Conservation (phyloP, 371 early-diverging fungal species). For the Mucor velutinosus region DNA sequence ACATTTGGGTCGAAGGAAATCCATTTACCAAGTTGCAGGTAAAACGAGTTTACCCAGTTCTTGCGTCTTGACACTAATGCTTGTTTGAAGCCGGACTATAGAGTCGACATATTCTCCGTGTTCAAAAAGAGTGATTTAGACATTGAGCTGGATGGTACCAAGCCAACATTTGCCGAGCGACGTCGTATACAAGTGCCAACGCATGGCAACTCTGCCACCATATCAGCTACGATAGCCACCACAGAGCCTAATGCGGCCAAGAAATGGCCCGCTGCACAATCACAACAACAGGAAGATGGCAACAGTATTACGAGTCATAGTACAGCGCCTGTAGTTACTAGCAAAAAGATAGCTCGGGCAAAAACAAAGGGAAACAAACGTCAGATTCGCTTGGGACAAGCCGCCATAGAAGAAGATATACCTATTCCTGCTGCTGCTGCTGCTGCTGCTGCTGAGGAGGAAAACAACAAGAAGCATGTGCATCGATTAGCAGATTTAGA, state of each 20-base stretch:
- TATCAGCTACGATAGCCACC: slow-evolving; percentile 6
- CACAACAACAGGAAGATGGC: neutral
- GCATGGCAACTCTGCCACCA: slow-evolving; percentile 18
- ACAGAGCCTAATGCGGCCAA: neutral
- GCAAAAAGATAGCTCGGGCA: slow-evolving; percentile 22
- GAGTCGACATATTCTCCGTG: slow-evolving; percentile 55
- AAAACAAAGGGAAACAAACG: slow-evolving; percentile 41
- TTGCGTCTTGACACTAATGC: neutral
- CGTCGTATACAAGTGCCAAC: slow-evolving; percentile 27
- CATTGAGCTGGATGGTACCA: slow-evolving; percentile 59
- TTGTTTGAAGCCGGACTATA: slow-evolving; percentile 51
- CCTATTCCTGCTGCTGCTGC: slow-evolving; percentile 10
- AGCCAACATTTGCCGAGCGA: slow-evolving; percentile 56
- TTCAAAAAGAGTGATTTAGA: slow-evolving; percentile 55
- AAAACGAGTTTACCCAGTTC: neutral
- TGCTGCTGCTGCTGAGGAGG: slow-evolving; percentile 7
- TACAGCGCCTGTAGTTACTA: neutral
- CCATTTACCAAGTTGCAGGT: slow-evolving; percentile 62
- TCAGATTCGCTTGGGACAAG: slow-evolving; percentile 34
- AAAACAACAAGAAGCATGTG: slow-evolving; percentile 34
- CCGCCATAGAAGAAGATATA: slow-evolving; percentile 12
- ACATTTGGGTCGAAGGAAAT: slow-evolving; percentile 65
- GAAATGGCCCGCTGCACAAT: slow-evolving; percentile 15
- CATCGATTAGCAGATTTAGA: slow-evolving; percentile 52
- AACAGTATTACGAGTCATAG: neutral